A percentile compares a stretch with the other conserved stretches of the same genome.
phyloP scores from a whole-genome alignment of 257 asterid genomes.

The Rauvolfia tetraphylla region DNA sequence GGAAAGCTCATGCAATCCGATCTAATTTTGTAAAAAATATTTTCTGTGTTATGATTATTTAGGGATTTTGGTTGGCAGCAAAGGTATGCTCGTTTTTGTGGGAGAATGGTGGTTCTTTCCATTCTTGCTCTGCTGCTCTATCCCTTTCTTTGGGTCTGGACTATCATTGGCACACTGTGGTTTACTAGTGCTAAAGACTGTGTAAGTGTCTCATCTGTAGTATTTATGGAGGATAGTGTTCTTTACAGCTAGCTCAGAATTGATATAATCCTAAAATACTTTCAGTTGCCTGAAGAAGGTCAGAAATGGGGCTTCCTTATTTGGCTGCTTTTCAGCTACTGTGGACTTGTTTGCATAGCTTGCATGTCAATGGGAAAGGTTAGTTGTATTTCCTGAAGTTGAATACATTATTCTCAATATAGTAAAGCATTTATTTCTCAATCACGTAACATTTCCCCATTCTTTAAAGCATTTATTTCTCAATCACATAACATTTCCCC shows the following conservation, averaged over 20 bases:
- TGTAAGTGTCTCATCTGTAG: slow-evolving; percentile 42
- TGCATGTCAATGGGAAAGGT: slow-evolving; percentile 84
- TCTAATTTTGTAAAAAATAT: background rate
- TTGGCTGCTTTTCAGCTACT: slow-evolving; percentile 95
- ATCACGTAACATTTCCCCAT: background rate
- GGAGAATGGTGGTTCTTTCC: slow-evolving; percentile 78
- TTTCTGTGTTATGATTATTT: slow-evolving; percentile 9
- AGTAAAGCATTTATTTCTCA: background rate
- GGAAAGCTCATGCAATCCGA: background rate
- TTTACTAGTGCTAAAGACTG: slow-evolving; percentile 71
- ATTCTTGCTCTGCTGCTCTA: slow-evolving; percentile 67
- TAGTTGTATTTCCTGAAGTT: slow-evolving; percentile 23
- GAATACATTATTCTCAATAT: background rate
- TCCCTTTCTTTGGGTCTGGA: slow-evolving; percentile 91
- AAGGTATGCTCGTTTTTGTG: slow-evolving; percentile 75
- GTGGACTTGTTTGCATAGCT: slow-evolving; percentile 85
- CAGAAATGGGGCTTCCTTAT: slow-evolving; percentile 98
- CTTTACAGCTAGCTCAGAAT: slow-evolving; percentile 16
- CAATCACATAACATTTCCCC: background rate
- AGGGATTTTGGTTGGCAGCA: slow-evolving; percentile 99
- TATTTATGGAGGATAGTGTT: background rate
- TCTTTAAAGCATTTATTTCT: background rate
- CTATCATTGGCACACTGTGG: slow-evolving; percentile 83
- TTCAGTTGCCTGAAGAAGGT: slow-evolving; percentile 88
- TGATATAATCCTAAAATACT: slow-evolving; percentile 17